Evolutionary conservation across 2,329 filamentous ascomycete species (phyloP), one percentile per base, ranked within the genome.

Genomic region (Beauveria australis): DNA sequence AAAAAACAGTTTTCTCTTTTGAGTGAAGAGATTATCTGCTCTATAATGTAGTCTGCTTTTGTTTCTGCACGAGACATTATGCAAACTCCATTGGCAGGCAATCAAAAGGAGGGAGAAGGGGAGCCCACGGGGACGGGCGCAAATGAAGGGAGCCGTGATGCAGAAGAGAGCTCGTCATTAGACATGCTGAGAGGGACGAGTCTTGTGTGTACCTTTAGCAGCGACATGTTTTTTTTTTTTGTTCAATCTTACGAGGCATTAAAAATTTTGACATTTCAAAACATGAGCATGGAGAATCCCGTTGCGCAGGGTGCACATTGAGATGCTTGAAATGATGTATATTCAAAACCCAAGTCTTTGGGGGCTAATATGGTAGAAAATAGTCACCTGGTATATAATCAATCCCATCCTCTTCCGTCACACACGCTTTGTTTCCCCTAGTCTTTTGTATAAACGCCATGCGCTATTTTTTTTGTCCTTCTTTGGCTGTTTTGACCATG

Each of bases 371-470:
- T 55, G 43, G 18, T 28, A 26, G 43, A 49, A 40, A 40, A 33
- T 14, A 26, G 28, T 58, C 40, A 41, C 49, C 30, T 41, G 54
- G 54, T 58, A 58, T 58, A 58, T 58, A 41, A 33, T 53, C 5
- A 30, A 49, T 58, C 54, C 44, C 22, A 33, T 49, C 10, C 54
- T 47, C 26, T 49, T 22, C 46, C 22, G 43, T 41, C 30, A 40
- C 30, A 47, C 33, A 40, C 49, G 28, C 33, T 19, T 41, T 28
- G 40, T 49, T 24, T 22, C 6, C 12, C 3, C 22, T 33, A 6
- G 5, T 4, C n/a, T 12, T 33, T 53, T 30, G 30, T 33, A 47
- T 44, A 7, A 22, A n/a, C 43, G 28, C 26, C 43, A 12, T 47
- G 43, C 43, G 53, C n/a, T 47, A 12, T 48, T 58, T 40, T 57